Evolutionary conservation across 768 basidiomycete species (phyloP), one percentile per base, ranked within the genome.

Genomic region (Suillus decipiens): DNA sequence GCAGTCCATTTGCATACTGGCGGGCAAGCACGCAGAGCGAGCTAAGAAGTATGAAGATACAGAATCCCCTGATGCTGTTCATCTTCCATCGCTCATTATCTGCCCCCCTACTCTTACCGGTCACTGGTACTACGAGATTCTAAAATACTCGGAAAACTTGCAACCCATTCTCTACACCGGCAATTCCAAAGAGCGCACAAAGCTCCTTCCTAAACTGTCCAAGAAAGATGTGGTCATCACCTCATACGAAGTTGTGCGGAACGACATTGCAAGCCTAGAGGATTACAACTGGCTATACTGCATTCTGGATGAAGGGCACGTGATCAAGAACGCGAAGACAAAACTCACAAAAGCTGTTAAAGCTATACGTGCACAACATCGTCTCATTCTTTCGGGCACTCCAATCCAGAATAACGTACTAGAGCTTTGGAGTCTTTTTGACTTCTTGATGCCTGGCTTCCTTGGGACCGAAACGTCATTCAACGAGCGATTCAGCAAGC

Each of bases 381-480:
- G 97, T 28, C 81, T 99, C 24, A 92, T 99, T 71, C 81, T 99
- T 3, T 97, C 95, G 0, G 97, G 97, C 42, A 99, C 97, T 7
- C 97, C 97, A 0, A 99, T 99, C 63, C 97, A 99, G 78, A 99
- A 99, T 74, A 99, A 99, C 72, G 95, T 99, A 2, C 81, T 99
- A 56, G 97, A 99, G 73, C 79, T 99, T 2, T 99, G 97, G 97
- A 97, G 94, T 76, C 79, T 99, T 50, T 99, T 99, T 75, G 97
- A 99, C 77, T 99, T 99, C 79, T 79, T 99, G 67, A 99, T 99
- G 97, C 97, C 97, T 17, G 97, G 97, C 4, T 99, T 99, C 79
- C 80, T 99, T 59, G 97, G 97, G n/a, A 95, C 91, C 14, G 97
- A 99, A 75, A 75, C 88, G 15, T 90, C 89, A 2, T 99, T 99